These are phyloP conservation scores for Huntiella moniliformis DNA, from an alignment of 2,329 filamentous ascomycete species.

Conservation along the genomic window DNA sequence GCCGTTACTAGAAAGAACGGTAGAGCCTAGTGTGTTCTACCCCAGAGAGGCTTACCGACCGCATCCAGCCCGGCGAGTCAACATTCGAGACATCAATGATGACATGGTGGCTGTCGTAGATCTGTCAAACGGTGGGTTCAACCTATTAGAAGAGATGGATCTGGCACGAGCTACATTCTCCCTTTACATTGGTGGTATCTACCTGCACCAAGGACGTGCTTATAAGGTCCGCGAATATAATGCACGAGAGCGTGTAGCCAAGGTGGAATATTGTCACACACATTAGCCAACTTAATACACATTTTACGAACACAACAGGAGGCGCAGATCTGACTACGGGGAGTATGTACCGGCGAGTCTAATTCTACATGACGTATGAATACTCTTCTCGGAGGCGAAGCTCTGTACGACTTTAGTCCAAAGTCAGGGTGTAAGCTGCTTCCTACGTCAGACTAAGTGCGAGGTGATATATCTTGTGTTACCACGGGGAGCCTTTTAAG, in stretches of 20 bases:
- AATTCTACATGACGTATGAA: too few relatives aligned
- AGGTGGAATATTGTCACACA: conserved; percentile 74
- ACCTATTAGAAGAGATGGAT: conserved; percentile 88
- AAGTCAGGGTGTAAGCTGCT: too few relatives aligned
- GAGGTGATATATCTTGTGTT: too few relatives aligned
- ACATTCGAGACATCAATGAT: conserved; percentile 74
- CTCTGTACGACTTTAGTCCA: too few relatives aligned
- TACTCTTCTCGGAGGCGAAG: too few relatives aligned
- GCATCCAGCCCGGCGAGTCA: conserved; percentile 61
- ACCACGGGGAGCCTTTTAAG: too few relatives aligned
- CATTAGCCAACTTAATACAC: conserved; percentile 25
- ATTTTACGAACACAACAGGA: too few relatives aligned
- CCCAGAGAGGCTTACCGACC: conserved; percentile 79
- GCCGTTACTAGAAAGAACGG: conserved; percentile 17
- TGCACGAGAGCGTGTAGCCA: conserved; percentile 62
- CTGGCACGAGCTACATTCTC: conserved; percentile 89
- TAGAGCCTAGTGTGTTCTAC: conserved; percentile 54
- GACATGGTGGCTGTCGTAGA: conserved; percentile 91
- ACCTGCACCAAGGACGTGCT: conserved; percentile 83
- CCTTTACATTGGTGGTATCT: conserved; percentile 91
- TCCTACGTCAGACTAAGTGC: too few relatives aligned
- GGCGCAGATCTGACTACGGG: background rate
- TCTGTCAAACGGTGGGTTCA: conserved; percentile 61
- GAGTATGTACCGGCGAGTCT: background rate
- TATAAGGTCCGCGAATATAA: conserved; percentile 84